phyloP scores from a whole-genome alignment of 495 filamentous ascomycete species.

The Monascus purpureus region DNA sequence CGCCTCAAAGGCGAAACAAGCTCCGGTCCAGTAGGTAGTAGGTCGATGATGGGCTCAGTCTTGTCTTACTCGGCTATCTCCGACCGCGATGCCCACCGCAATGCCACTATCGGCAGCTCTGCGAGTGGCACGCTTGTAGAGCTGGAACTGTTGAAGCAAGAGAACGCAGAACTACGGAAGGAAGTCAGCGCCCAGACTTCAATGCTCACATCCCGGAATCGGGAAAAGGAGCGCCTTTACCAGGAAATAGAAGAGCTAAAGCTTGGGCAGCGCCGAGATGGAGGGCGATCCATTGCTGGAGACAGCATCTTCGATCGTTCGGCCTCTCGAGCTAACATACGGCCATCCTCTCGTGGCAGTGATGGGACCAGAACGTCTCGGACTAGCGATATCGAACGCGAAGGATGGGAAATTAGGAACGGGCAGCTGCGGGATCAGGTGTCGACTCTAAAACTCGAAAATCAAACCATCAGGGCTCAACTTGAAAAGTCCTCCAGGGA shows the following conservation, averaged over 20 bases:
- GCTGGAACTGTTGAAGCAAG: slow-evolving; percentile 66
- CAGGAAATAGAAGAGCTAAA: slow-evolving; percentile 97
- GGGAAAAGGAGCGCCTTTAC: slow-evolving; percentile 87
- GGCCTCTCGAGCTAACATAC: slow-evolving; percentile 66
- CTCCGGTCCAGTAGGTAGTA: slow-evolving; percentile 8
- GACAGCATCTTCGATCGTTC: slow-evolving; percentile 91
- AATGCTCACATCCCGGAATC: slow-evolving; percentile 92
- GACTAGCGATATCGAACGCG: slow-evolving; percentile 66
- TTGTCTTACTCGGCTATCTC: slow-evolving; percentile 47
- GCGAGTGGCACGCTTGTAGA: slow-evolving; percentile 58
- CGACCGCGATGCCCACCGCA: slow-evolving; percentile 44
- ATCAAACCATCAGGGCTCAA: slow-evolving; percentile 64
- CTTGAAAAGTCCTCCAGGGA: slow-evolving; percentile 54
- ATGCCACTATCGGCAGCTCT: slow-evolving; percentile 37
- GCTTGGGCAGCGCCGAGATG: slow-evolving; percentile 60
- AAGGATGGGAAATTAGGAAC: slow-evolving; percentile 71
- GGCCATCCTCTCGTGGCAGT: slow-evolving; percentile 59
- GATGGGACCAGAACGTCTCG: slow-evolving; percentile 53
- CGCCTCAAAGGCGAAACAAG: slow-evolving; percentile 54
- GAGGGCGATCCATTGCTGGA: slow-evolving; percentile 50
- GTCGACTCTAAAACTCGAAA: slow-evolving; percentile 69
- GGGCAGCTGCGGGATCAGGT: slow-evolving; percentile 75
- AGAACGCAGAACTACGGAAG: slow-evolving; percentile 82
- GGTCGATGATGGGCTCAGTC: slow-evolving; percentile 35
- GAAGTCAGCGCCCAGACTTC: slow-evolving; percentile 93